Evolutionary conservation across 495 filamentous ascomycete species (phyloP).

Genomic region (Hyaloscypha finlandica): DNA sequence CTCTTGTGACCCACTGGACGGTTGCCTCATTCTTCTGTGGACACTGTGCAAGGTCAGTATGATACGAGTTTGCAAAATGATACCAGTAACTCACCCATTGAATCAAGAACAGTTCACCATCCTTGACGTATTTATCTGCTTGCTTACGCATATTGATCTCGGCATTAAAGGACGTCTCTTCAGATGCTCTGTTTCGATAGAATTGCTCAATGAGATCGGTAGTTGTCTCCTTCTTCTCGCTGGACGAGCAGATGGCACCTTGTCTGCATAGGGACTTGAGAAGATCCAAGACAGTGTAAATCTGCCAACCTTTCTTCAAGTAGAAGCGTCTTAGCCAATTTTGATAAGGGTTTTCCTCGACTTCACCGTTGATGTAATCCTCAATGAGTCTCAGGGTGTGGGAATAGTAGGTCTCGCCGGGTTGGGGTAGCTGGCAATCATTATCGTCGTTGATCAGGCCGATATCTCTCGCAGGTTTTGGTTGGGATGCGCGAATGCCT

Average conservation of each 20-base stretch:
- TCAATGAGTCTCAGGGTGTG: slow-evolving; percentile 66
- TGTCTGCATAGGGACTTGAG: slow-evolving; percentile 75
- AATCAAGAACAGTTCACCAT: slow-evolving; percentile 86
- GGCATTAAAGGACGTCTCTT: slow-evolving; percentile 77
- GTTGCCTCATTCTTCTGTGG: slow-evolving; percentile 59
- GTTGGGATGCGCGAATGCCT: slow-evolving; percentile 64
- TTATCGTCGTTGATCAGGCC: slow-evolving; percentile 57
- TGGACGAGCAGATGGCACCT: slow-evolving; percentile 70
- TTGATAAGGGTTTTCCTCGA: slow-evolving; percentile 79
- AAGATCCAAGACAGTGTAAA: slow-evolving; percentile 88
- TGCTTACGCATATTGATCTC: slow-evolving; percentile 87
- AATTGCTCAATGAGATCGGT: slow-evolving; percentile 82
- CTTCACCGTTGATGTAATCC: slow-evolving; percentile 81
- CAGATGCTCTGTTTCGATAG: slow-evolving; percentile 75
- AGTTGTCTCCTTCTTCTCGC: slow-evolving; percentile 88
- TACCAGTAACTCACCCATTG: slow-evolving; percentile 66
- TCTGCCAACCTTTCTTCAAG: slow-evolving; percentile 80
- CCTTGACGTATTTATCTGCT: slow-evolving; percentile 82
- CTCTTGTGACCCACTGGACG: slow-evolving; percentile 72
- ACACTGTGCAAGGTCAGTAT: slow-evolving; percentile 41
- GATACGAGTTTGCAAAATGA: not conserved
- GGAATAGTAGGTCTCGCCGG: slow-evolving; percentile 50
- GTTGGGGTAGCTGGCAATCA: slow-evolving; percentile 13
- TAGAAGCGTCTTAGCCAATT: slow-evolving; percentile 89
- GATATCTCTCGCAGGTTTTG: slow-evolving; percentile 79